These are phyloP conservation scores for Falciphora oryzae DNA, from an alignment of 2,329 filamentous ascomycete species.

Conservation along the genomic window DNA sequence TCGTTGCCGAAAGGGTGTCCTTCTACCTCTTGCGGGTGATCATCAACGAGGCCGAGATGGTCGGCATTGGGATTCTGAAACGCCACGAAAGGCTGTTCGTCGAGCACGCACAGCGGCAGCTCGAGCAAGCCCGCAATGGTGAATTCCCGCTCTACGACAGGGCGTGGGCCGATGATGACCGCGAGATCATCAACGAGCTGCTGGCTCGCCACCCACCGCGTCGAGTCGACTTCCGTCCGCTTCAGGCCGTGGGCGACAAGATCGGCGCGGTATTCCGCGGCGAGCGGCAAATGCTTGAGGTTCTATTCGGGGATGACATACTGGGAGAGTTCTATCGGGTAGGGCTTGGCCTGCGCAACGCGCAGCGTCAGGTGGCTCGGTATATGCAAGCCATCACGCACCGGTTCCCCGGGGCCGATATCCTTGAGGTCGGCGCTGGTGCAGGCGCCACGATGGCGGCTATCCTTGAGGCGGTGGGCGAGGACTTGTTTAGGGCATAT, in stretches of 20 bases:
- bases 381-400: constrained; percentile 2
- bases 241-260: constrained; percentile 2
- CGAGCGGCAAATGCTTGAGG: constrained; percentile 10
- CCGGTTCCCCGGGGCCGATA: background rate
- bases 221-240: constrained; percentile 9
- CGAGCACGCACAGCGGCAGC: background rate
- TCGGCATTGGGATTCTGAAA: constrained; percentile 4
- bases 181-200: constrained; percentile 1
- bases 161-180: background rate
- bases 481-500: background rate
- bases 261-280: constrained; percentile 6
- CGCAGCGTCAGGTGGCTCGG: constrained; percentile 7
- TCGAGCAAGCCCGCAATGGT: background rate
- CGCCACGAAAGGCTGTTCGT: constrained; percentile 1
- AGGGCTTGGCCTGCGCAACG: constrained; percentile 8
- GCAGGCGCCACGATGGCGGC: background rate
- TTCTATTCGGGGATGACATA: constrained; percentile 8
- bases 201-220: background rate
- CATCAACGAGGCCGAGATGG: background rate
- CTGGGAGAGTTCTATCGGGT: constrained; percentile 8
- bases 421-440: constrained; percentile 4
- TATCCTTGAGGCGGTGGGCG: constrained; percentile 4
- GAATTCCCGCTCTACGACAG: background rate
- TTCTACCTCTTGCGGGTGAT: constrained; percentile 3
- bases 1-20: constrained; percentile 3